Conservation (phyloP, 2,329 filamentous ascomycete genomes). For the Reticulascus tulasneorum region DNA sequence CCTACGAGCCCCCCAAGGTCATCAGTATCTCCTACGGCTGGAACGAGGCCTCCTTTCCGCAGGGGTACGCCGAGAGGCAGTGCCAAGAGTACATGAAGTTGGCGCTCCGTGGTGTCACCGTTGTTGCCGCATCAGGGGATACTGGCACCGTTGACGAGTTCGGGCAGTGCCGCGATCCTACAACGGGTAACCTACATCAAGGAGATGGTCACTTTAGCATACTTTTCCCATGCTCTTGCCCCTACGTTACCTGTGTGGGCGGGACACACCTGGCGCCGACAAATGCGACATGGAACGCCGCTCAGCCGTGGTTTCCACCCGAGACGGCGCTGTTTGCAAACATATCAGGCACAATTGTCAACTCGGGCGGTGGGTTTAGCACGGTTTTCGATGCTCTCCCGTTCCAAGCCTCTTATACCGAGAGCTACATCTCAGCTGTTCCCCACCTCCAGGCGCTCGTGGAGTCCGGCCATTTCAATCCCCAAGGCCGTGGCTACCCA, state of each 20-base stretch:
- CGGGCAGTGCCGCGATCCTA: slow-evolving; percentile 4
- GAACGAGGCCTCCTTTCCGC: not conserved
- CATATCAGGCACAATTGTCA: no score
- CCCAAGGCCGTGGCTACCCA: slow-evolving; percentile 31
- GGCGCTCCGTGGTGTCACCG: slow-evolving; percentile 31
- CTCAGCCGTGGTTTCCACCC: not conserved
- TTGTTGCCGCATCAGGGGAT: slow-evolving; percentile 34
- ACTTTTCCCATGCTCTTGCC: slow-evolving; percentile 40
- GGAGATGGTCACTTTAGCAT: slow-evolving; percentile 33
- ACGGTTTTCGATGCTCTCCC: no score
- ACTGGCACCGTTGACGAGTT: slow-evolving; percentile 18
- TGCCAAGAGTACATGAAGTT: slow-evolving; percentile 40
- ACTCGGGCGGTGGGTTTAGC: no score
- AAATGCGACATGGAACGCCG: not conserved
- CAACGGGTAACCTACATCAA: slow-evolving; percentile 6
- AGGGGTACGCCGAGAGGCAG: slow-evolving; percentile 36
- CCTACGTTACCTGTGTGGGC: slow-evolving; percentile 42
- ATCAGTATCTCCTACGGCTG: not conserved
- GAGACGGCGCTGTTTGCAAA: no score
- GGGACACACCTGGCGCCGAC: slow-evolving; percentile 3
- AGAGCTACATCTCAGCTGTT: no score
- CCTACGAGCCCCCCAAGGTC: no score
- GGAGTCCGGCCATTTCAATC: no score
- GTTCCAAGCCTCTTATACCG: slow-evolving; percentile 10
- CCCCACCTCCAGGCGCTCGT: no score